Evolutionary conservation across 768 basidiomycete species (phyloP).

Genomic region (Pleurotus tuoliensis): DNA sequence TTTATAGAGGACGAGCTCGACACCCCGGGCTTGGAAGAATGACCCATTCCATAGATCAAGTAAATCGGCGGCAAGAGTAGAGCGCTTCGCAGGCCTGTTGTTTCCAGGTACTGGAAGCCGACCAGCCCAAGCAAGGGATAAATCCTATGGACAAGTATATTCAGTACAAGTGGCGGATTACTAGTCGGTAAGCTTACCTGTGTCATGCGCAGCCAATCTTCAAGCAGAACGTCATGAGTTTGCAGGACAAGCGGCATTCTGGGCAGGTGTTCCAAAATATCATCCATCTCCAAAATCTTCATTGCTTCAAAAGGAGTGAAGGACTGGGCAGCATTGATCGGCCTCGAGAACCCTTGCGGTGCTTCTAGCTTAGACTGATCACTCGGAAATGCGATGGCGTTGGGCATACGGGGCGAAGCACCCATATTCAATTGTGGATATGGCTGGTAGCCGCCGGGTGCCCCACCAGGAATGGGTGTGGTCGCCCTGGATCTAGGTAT

Average conservation of each 20-base stretch:
- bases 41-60: slow-evolving; percentile 76
- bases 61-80: slow-evolving; percentile 62
- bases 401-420: slow-evolving; percentile 30
- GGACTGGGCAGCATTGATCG: slow-evolving; percentile 60
- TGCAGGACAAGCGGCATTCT: slow-evolving; percentile 70
- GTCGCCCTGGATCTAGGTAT: slow-evolving; percentile 38
- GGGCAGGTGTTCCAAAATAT: slow-evolving; percentile 60
- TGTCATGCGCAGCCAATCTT: slow-evolving; percentile 80
- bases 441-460: slow-evolving; percentile 12
- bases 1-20: slow-evolving; percentile 80
- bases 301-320: slow-evolving; percentile 68
- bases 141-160: slow-evolving; percentile 42
- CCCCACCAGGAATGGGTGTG: slow-evolving; percentile 48
- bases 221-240: slow-evolving; percentile 72
- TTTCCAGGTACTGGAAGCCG: slow-evolving; percentile 61
- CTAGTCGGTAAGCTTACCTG: slow-evolving; percentile 41
- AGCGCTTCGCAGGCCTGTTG: slow-evolving; percentile 51
- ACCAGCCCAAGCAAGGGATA: slow-evolving; percentile 74
- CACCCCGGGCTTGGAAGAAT: slow-evolving; percentile 70
- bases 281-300: slow-evolving; percentile 77
- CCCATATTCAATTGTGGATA: slow-evolving; percentile 16
- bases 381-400: slow-evolving; percentile 26
- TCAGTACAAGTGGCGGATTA: too few relatives aligned
- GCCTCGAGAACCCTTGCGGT: slow-evolving; percentile 74
- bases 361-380: slow-evolving; percentile 42